Evolutionary conservation across 2,329 filamentous ascomycete species (phyloP), one percentile per base, ranked within the genome.

Genomic region (Huntiella moniliformis): DNA sequence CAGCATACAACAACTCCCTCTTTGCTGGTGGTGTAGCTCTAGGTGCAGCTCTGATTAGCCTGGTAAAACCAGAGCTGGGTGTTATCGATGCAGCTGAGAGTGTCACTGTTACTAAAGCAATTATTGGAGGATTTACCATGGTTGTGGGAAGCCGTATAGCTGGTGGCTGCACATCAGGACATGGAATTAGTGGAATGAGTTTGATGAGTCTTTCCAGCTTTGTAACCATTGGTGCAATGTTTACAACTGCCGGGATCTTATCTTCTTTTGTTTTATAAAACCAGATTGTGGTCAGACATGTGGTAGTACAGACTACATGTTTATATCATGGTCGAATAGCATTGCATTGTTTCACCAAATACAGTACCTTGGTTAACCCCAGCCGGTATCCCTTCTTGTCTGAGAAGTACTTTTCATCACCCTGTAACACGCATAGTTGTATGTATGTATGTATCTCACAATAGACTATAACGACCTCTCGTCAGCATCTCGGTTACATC

Each of bases 171-270:
- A 79, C 77, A 0, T 77, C 73, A 4, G 77, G 78, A 0, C 78
- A 82, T 56, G 78, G 78, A 0, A 74, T 82, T 51, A 79, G 72
- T 49, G 78, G 78, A 0, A 67, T 81, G 54, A 70, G 72, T n/a
- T 61, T 76, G 50, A 61, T 81, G 43, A 75, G 71, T 0, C 59
- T 70, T 3, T 71, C 75, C 7, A 81, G 77, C 54, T 64, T 79
- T 46, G 57, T 81, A 10, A 77, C 73, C 0, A 73, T 79, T 17
- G 67, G 58, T 2, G 61, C 67, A 4, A 68, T 74, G 53, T 79
- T 81, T 61, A 66, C 56, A 1, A 65, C 65, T 0, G 76, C 73
- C 3, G 32, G 43, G 55, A 41, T 56, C 8, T 44, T 55, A 42
- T 51, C 52, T 5, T 50, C 52, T 11, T 49, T 50, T 38, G 43